phyloP scores from a whole-genome alignment of 2,329 filamentous ascomycete genomes.

The Ascochyta clinopodiicola region DNA sequence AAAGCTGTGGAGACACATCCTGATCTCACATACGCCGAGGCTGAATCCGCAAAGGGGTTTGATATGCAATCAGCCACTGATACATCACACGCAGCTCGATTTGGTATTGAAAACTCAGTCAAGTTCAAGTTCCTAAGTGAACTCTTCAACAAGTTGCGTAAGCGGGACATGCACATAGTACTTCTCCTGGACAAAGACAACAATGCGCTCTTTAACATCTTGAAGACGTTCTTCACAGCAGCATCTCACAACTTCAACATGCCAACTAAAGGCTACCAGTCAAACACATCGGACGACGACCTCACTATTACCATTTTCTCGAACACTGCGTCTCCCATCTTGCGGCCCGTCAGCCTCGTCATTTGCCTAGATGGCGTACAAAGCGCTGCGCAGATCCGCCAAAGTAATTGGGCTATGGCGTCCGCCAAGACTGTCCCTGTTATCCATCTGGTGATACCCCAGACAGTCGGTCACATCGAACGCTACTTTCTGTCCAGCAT shows the following conservation, averaged over 20 bases:
- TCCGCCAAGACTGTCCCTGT: conserved; percentile 32
- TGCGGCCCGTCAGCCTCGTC: conserved; percentile 46
- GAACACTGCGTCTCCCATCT: conserved; percentile 24
- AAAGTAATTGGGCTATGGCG: conserved; percentile 33
- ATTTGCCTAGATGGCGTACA: conserved; percentile 50
- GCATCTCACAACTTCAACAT: conserved; percentile 33
- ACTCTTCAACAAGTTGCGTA: conserved; percentile 30
- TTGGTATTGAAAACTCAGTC: conserved; percentile 38
- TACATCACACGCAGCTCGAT: conserved; percentile 30
- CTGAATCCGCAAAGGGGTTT: conserved; percentile 14
- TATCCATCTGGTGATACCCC: conserved; percentile 51
- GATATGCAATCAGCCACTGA: conserved; percentile 21
- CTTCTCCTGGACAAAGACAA: conserved; percentile 35
- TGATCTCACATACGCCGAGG: conserved; percentile 40
- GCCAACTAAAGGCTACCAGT: conserved; percentile 26
- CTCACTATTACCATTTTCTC: conserved; percentile 48
- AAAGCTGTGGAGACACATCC: conserved; percentile 41
- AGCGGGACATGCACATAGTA: conserved; percentile 36
- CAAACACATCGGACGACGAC: conserved; percentile 16
- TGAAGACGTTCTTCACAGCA: conserved; percentile 36
- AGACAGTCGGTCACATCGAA: conserved; percentile 54
- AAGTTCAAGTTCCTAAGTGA: conserved; percentile 43
- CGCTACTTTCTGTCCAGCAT: conserved; percentile 41
- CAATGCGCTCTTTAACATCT: conserved; percentile 31
- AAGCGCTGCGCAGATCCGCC: conserved; percentile 31